Base-by-base conservation (phyloP, 2,329 filamentous ascomycete species). In the Fusarium vanettenii region DNA sequence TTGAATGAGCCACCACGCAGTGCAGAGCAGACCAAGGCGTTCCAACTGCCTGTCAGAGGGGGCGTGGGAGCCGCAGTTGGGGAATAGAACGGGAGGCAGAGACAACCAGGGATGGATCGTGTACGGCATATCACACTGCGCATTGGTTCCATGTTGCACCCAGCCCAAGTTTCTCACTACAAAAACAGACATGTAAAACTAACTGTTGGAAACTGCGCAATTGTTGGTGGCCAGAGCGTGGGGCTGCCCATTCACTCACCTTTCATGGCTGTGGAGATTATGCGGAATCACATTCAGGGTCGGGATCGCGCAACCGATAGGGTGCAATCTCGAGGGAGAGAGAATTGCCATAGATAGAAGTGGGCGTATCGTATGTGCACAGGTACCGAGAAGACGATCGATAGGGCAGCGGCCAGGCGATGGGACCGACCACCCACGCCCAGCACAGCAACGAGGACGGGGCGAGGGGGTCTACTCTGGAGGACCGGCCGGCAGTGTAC, bases 301-400 rank as follows among this genome's bases (percentile, higher is more conserved):
- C 57, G 64, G 66, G 62, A 70, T 70, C 45, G 60, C 62, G 35
- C 60, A 70, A 65, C 61, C 60, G 69, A 71, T 64, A 66, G 39
- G 55, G 64, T 37, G 20, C 41, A 31, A 41, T 48, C 41, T 62
- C 25, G 43, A 62, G 29, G 59, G 25, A 62, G 41, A 25, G 39
- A 50, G 41, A 50, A 29, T 43, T 50, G 60, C 60, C 60, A 48
- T 62, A 60, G 60, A 31, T 62, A 50, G 41, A 62, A 62, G 27
- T 31, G 27, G 39, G 57, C 35, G 35, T 43, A 41, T 60, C 60
- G 39, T 56, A 22, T 56, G 31, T 56, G 37, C 25, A 16, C 35
- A 64, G 61, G 35, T 35, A 65, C 27, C 50, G 48, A 35, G 29
- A 43, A 31, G 43, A 45, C n/a, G 41, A 59, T 57, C 37, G 37